Evolutionary conservation across 2,329 filamentous ascomycete species (phyloP), one percentile per base, ranked within the genome.

Genomic region (Nigrospora osmanthi): DNA sequence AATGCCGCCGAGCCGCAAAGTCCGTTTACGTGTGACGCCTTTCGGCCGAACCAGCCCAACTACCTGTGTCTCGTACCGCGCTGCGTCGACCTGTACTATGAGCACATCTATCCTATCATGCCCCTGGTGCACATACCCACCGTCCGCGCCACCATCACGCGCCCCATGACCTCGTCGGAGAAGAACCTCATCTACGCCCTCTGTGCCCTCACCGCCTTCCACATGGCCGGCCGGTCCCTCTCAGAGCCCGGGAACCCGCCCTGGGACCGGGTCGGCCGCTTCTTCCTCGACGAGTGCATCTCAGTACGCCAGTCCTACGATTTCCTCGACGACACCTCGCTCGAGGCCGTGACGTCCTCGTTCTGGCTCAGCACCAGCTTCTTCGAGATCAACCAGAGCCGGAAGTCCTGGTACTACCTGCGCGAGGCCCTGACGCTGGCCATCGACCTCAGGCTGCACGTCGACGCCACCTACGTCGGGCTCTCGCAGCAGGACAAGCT

Each of bases 71-170:
- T 65, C 57, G 71, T 65, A 51, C 79, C 64, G 58, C 76, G 56
- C 61, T 81, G 78, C 56, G 66, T 82, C 47, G 77, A 82, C 38
- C 76, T 78, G 50, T 83, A 78, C 62, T 78, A 81, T 61, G 66
- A 71, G 52, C 71, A 81, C 56, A 71, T 83, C 43, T 83, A 83
- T 51, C 77, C 78, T n/a, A 78, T 78, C 43, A 78, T 81, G 67
- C 80, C 80, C 1, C 69, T 83, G 4, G 60, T 83, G 9, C 74
- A 81, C 44, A 77, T 78, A 56, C 75, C 80, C 38, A 68, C 68
- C 10, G 66, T 80, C 38, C 66, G 72, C 38, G 67, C 66, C 51
- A 75, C 77, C 57, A 74, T 63, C 56, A 63, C 49, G 62, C 68
- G 63, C 11, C 57, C 59, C 14, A 58, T 69, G 47, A 54, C 61